A percentile compares a stretch with the other conserved stretches of the same genome.
Conservation (phyloP, 148 eudicot genomes). For the Camellia lanceoleosa region DNA sequence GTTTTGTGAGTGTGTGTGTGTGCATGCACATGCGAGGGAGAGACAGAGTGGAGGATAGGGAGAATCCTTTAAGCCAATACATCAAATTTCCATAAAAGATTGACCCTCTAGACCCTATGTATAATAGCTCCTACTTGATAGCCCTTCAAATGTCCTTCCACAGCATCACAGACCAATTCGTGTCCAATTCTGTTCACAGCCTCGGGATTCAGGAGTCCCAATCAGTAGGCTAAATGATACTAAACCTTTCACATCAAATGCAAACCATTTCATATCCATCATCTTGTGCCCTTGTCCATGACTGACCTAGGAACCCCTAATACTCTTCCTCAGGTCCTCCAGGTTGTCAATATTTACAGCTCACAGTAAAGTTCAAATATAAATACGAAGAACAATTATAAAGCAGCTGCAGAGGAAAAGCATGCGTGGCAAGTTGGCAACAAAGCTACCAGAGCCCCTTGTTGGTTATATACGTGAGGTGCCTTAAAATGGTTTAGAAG, state of each 20-base stretch:
- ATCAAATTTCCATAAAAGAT: neutral
- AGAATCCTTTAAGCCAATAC: neutral
- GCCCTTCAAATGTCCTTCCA: constrained; percentile 5
- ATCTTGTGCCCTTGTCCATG: neutral
- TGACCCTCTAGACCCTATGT: neutral
- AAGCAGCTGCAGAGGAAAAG: neutral
- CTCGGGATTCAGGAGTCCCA: neutral
- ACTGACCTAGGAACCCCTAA: neutral
- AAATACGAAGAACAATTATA: too few relatives aligned
- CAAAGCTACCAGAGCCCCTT: too few relatives aligned
- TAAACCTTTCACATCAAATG: neutral
- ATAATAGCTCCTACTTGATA: neutral
- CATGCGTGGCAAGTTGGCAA: too few relatives aligned
- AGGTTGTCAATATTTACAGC: neutral
- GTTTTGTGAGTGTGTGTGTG: neutral
- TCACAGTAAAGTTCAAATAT: neutral
- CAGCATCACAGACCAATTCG: neutral
- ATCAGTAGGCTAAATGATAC: neutral
- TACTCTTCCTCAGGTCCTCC: constrained; percentile 2
- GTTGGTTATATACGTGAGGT: too few relatives aligned
- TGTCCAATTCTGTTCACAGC: neutral
- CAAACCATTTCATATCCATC: neutral
- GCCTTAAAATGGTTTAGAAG: too few relatives aligned
- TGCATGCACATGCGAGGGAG: too few relatives aligned
- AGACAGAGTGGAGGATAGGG: neutral